Conservation (phyloP, 2,329 filamentous ascomycete species). For the Diaporthe citriasiana region DNA sequence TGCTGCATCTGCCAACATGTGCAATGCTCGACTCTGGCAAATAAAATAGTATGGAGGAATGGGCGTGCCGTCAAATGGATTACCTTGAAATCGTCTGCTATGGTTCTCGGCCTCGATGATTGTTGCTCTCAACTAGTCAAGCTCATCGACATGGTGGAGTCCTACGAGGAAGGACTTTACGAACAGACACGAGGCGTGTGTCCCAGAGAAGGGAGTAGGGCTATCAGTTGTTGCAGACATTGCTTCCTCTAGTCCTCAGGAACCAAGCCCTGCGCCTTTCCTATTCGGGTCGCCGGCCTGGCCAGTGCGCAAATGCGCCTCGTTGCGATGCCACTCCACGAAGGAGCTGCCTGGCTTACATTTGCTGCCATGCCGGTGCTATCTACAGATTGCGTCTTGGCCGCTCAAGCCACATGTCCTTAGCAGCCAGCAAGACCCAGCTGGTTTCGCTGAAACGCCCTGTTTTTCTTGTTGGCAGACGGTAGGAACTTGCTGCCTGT, state of each 20-base stretch:
- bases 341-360: slow-evolving; percentile 21
- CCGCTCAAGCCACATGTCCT: slow-evolving; percentile 5
- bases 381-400: background rate
- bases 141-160: background rate
- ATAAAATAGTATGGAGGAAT: background rate
- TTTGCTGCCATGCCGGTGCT: background rate
- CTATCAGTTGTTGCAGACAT: background rate
- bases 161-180: background rate
- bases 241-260: background rate
- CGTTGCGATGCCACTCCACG: slow-evolving; percentile 13
- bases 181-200: background rate
- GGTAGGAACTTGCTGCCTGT: background rate
- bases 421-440: background rate
- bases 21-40: background rate
- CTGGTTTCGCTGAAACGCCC: background rate
- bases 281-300: slow-evolving; percentile 22
- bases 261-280: slow-evolving; percentile 12
- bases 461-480: background rate
- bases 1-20: background rate
- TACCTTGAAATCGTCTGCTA: no score
- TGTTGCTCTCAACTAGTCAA: background rate
- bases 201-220: background rate
- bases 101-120: background rate
- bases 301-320: slow-evolving; percentile 28
- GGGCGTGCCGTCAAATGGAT: background rate